Percentiles rank a stretch among this genome's conserved stretches.
Evolutionary conservation across 73 alveolate species (phyloP).

Genomic region (Paramecium pentaurelia): DNA sequence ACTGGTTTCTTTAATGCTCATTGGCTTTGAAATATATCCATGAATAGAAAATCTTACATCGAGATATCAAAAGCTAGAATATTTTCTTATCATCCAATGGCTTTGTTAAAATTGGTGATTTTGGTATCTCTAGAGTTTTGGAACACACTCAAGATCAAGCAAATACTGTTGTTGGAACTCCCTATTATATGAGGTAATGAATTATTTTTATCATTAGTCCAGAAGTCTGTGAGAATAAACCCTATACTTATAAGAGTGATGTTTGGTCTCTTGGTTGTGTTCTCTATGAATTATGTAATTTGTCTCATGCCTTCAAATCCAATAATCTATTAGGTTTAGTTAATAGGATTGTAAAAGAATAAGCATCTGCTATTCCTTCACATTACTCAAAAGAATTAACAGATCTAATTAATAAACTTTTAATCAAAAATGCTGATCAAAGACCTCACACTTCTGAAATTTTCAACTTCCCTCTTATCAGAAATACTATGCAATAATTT

Average conservation of each 20-base stretch:
- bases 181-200: slow-evolving; percentile 65
- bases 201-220: background rate
- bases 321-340: slow-evolving; percentile 90
- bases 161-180: slow-evolving; percentile 95
- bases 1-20: slow-evolving; percentile 81
- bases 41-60: slow-evolving; percentile 89
- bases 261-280: slow-evolving; percentile 99
- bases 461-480: background rate
- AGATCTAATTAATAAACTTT: slow-evolving; percentile 11
- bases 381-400: slow-evolving; percentile 68
- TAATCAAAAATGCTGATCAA: slow-evolving; percentile 14
- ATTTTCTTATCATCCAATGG: slow-evolving; percentile 92
- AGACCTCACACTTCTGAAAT: background rate
- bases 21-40: slow-evolving; percentile 85
- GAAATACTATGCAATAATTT: background rate
- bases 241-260: slow-evolving; percentile 92
- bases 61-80: slow-evolving; percentile 93
- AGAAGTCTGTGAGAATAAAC: slow-evolving; percentile 92
- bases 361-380: slow-evolving; percentile 85
- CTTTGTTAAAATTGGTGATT: slow-evolving; percentile 94
- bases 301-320: slow-evolving; percentile 95
- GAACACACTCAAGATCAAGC: slow-evolving; percentile 89
- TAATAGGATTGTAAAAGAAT: slow-evolving; percentile 83
- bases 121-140: slow-evolving; percentile 95
- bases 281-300: slow-evolving; percentile 92